Conservation (phyloP, 2,329 filamentous ascomycete genomes). For the Emmonsiellopsis sp. region DNA sequence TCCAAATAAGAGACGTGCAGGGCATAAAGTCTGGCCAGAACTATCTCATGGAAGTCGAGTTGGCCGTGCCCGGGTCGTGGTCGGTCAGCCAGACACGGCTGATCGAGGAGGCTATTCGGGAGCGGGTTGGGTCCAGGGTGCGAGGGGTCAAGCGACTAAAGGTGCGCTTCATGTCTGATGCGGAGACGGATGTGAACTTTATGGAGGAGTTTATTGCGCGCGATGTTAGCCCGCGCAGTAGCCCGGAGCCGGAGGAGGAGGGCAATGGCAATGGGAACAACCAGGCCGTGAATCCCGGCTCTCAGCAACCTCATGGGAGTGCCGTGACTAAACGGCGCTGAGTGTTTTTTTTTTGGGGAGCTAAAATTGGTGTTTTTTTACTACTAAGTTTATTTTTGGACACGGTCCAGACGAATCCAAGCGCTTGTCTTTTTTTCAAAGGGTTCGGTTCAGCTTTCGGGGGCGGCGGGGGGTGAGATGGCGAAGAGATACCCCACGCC, state of each 20-base stretch:
- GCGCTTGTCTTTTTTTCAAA: too few relatives aligned
- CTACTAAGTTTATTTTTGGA: too few relatives aligned
- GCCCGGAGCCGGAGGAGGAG: slow-evolving; percentile 52
- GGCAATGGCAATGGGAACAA: slow-evolving; percentile 23
- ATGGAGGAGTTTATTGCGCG: slow-evolving; percentile 72
- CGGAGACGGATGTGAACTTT: slow-evolving; percentile 47
- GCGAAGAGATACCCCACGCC: too few relatives aligned
- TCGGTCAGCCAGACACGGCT: slow-evolving; percentile 58
- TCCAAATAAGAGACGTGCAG: slow-evolving; percentile 68
- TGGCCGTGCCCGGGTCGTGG: slow-evolving; percentile 69
- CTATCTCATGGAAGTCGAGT: slow-evolving; percentile 82
- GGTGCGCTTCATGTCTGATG: slow-evolving; percentile 69
- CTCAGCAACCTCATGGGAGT: slow-evolving; percentile 27
- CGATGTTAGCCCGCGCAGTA: slow-evolving; percentile 48
- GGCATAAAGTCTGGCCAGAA: slow-evolving; percentile 96
- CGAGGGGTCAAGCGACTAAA: slow-evolving; percentile 75
- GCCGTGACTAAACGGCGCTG: slow-evolving; percentile 17
- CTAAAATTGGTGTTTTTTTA: too few relatives aligned
- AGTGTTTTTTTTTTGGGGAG: neutral
- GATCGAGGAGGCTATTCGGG: slow-evolving; percentile 65
- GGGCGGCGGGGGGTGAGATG: too few relatives aligned
- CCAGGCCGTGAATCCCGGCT: slow-evolving; percentile 8
- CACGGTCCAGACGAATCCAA: too few relatives aligned
- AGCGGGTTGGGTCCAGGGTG: slow-evolving; percentile 64
- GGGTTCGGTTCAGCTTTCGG: too few relatives aligned